Conservation (phyloP, 169 alveolate genomes). For the Plasmodium knowlesi region DNA sequence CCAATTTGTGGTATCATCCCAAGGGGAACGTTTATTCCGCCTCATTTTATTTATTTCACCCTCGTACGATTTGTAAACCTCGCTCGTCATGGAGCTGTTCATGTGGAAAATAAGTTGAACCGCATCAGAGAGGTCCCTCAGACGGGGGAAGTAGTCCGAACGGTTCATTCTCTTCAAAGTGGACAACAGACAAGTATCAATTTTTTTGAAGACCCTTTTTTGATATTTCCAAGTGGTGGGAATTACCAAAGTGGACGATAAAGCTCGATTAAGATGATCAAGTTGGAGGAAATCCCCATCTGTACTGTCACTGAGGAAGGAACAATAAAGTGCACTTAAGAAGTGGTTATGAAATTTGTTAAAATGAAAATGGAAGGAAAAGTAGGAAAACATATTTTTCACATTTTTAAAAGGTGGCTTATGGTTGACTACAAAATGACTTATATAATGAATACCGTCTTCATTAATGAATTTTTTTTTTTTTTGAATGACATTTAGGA, state of each 20-base stretch:
- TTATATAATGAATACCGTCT: constrained; percentile 28
- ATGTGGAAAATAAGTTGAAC: constrained; percentile 25
- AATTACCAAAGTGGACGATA: constrained; percentile 46
- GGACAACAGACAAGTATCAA: not conserved
- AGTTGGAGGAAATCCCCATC: not conserved
- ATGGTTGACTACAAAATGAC: constrained; percentile 35
- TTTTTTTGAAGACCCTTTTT: constrained; percentile 12
- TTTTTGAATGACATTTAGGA: constrained; percentile 26
- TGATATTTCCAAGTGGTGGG: constrained; percentile 9
- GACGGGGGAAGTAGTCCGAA: not conserved
- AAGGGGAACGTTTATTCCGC: not conserved
- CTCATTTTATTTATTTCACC: not conserved
- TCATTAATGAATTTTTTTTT: constrained; percentile 37
- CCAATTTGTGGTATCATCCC: not conserved
- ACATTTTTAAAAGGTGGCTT: constrained; percentile 59
- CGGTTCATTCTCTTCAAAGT: constrained; percentile 5
- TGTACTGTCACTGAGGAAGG: not conserved
- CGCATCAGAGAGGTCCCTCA: constrained; percentile 5
- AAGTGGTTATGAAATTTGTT: constrained; percentile 2
- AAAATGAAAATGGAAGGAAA: constrained; percentile 53
- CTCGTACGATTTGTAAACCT: not conserved
- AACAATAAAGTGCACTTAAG: constrained; percentile 20
- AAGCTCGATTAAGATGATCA: constrained; percentile 1
- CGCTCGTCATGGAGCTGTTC: constrained; percentile 20
- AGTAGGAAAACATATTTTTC: constrained; percentile 22